phyloP scores from a whole-genome alignment of 257 asterid species.

The Solanum acaule region DNA sequence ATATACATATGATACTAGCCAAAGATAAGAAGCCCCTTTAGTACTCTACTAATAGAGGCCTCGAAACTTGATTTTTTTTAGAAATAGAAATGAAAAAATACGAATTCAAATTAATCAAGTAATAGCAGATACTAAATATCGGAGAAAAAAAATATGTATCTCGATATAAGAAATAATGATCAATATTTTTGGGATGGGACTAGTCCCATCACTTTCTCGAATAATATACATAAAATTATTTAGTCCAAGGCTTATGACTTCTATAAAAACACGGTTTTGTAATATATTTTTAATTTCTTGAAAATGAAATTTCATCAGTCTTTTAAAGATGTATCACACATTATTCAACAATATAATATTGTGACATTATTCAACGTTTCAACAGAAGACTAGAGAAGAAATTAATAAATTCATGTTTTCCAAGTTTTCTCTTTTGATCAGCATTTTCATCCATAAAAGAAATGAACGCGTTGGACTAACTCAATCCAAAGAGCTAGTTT shows the following conservation, averaged over 20 bases:
- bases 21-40: neutral
- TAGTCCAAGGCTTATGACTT: neutral
- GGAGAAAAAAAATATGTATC: neutral
- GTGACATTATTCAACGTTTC: no score
- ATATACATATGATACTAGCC: neutral
- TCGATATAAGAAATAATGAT: neutral
- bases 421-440: neutral
- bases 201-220: neutral
- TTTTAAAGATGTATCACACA: no score
- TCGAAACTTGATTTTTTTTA: neutral
- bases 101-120: neutral
- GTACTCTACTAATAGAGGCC: neutral
- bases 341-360: no score
- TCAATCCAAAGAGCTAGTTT: no score
- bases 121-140: no score
- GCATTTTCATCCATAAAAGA: neutral
- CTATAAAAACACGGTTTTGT: neutral
- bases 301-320: neutral
- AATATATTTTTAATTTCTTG: no score
- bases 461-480: no score
- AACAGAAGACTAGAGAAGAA: no score
- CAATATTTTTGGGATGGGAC: neutral
- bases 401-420: neutral
- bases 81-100: no score
- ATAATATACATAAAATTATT: neutral